A percentile compares a stretch with the other conserved stretches of the same genome.
These are phyloP conservation scores for Cordyceps cicadae DNA, from an alignment of 2,329 filamentous ascomycete genomes.

Conservation along the genomic window DNA sequence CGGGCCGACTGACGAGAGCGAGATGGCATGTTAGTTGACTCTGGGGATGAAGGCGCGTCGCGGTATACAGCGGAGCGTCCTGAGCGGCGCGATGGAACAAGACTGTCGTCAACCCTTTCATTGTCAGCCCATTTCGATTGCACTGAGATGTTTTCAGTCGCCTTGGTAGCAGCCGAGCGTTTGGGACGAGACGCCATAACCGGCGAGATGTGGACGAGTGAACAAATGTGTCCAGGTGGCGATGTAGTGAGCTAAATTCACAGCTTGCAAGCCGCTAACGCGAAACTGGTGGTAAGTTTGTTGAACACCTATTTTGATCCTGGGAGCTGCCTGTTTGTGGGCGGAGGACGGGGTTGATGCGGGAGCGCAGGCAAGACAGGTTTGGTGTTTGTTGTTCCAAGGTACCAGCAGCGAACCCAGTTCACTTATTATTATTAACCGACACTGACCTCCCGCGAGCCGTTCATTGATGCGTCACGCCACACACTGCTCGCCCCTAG, in stretches of 20 bases:
- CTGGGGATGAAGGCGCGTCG: conserved; percentile 39
- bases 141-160: conserved; percentile 34
- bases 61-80: conserved; percentile 37
- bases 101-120: conserved; percentile 26
- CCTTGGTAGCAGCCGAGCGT: conserved; percentile 34
- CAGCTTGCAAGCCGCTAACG: neutral
- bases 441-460: neutral
- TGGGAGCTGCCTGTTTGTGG: conserved; percentile 1
- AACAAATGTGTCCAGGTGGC: neutral
- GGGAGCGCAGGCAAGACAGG: neutral
- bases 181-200: conserved; percentile 42
- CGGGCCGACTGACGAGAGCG: conserved; percentile 35
- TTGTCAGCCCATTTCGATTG: conserved; percentile 33
- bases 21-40: conserved; percentile 30
- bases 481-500: neutral
- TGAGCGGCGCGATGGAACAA: conserved; percentile 46
- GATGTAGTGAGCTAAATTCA: neutral
- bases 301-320: neutral
- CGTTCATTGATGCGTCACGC: conserved; percentile 1
- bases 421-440: conserved; percentile 1
- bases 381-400: conserved; percentile 8
- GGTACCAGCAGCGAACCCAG: neutral
- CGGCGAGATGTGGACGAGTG: conserved; percentile 10
- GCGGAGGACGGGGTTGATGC: neutral
- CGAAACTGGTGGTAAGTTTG: neutral